Conservation (phyloP, 2,329 filamentous ascomycete species). For the Hirsutella thompsonii region DNA sequence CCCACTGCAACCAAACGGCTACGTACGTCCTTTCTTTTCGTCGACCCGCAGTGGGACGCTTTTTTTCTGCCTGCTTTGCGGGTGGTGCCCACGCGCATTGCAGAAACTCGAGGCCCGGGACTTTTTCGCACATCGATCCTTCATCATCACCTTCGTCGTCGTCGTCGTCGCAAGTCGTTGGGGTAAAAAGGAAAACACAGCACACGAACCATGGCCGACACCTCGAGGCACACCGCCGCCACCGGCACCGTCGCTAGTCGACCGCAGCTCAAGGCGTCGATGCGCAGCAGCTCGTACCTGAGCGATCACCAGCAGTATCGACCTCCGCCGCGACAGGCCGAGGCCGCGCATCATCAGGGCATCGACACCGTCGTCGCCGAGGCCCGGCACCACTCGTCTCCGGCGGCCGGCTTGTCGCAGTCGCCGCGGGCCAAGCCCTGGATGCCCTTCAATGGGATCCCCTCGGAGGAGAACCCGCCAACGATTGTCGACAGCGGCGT, state of each 20-base stretch:
- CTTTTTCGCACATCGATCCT: no score
- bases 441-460: constrained; percentile 45
- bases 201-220: constrained; percentile 16
- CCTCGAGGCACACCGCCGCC: constrained; percentile 16
- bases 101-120: no score
- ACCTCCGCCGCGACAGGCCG: constrained; percentile 37
- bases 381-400: no score
- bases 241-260: constrained; percentile 23
- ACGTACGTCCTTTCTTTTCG: no score
- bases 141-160: no score
- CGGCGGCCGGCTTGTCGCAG: constrained; percentile 13
- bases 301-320: constrained; percentile 52
- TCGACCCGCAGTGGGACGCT: no score
- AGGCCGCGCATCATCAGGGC: constrained; percentile 44
- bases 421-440: constrained; percentile 27
- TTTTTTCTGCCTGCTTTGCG: no score
- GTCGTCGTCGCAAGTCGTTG: no score
- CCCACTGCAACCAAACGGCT: no score
- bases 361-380: constrained; percentile 55
- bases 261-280: constrained; percentile 34
- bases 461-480: constrained; percentile 44
- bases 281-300: constrained; percentile 50
- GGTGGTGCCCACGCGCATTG: no score
- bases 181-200: no score
- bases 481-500: constrained; percentile 49